Evolutionary conservation across 108 stramenopile genomes (phyloP).

Genomic region (Mediolabrus comicus): DNA sequence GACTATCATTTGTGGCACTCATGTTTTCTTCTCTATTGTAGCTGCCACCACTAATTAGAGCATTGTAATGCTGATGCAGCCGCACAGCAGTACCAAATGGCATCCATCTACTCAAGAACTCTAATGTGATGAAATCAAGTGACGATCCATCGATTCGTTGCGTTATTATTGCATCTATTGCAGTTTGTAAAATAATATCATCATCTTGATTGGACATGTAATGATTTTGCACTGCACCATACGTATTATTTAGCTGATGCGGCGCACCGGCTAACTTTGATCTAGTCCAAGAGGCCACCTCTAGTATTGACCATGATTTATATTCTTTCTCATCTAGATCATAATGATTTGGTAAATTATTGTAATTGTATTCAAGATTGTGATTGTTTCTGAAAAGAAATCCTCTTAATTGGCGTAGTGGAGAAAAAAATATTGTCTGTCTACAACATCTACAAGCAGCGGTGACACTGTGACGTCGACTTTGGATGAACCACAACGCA

Average conservation of each 20-base stretch:
- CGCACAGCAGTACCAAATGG: conserved; percentile 38
- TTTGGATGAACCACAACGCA: not conserved
- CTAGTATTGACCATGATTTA: conserved; percentile 18
- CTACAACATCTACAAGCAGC: not conserved
- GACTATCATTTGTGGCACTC: not conserved
- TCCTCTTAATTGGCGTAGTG: not conserved
- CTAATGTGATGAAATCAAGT: conserved; percentile 23
- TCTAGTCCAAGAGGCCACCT: conserved; percentile 20
- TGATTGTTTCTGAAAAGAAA: not conserved
- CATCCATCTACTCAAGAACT: conserved; percentile 24
- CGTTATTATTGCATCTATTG: conserved; percentile 11
- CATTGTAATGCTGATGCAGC: conserved; percentile 8
- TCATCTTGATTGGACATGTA: not conserved
- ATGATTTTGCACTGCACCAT: not conserved
- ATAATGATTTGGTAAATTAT: not conserved
- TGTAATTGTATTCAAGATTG: not conserved
- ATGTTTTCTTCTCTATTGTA: too few species aligned
- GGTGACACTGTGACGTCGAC: not conserved
- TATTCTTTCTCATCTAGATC: conserved; percentile 17
- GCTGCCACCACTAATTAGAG: not conserved
- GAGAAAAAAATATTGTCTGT: not conserved
- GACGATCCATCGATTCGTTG: conserved; percentile 28
- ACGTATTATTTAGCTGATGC: not conserved
- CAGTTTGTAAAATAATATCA: not conserved
- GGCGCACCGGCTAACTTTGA: not conserved